Base-by-base conservation (phyloP, 495 filamentous ascomycete genomes). In the Hypomontagnella monticulosa region DNA sequence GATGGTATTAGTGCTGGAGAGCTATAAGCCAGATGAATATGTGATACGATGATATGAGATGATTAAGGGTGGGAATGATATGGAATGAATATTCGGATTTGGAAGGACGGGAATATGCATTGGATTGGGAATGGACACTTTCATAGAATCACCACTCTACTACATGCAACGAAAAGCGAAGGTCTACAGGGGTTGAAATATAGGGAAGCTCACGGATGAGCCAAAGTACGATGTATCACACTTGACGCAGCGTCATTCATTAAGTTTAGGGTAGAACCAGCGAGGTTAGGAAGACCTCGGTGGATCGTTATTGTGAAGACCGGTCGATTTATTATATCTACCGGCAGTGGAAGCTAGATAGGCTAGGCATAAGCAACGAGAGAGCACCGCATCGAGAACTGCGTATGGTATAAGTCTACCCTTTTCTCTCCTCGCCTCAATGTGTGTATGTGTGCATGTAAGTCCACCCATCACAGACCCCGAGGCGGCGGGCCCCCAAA, bases 21-120 rank as follows among this genome's bases (percentile, higher is more conserved):
- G 46, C 47, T 71, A 51, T 69, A 46, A 50, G 61, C 73, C 68
- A 66, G 20, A 37, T 75, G 54, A 65, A 61, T n/a, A 48, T 52
- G 47, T 23, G 61, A 74, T 56, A 44, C 77, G 65, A 70, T 44
- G 52, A 19, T 42, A 1, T 30, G 7, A 40, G 16, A 1, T 48
- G 18, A 6, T 33, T 2, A 16, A 43, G n/a, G 40, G 3, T 16
- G 15, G 40, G 15, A n/a, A n/a, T 3, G 15, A 8, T 8, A 1
- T 43, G 11, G 40, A 6, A 6, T 27, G 23, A 6, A 27, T 27
- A 3, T 27, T 3, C 23, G 23, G 23, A 27, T 27, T 27, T 27
- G 6, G 23, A 6, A 27, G 3, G 2, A 6, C 23, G 23, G 23
- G 23, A 27, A 27, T 27, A 27, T 27, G 23, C 3, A 6, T 6